Conservation (phyloP, 106 monocot genomes). For the Chionographis japonica region DNA sequence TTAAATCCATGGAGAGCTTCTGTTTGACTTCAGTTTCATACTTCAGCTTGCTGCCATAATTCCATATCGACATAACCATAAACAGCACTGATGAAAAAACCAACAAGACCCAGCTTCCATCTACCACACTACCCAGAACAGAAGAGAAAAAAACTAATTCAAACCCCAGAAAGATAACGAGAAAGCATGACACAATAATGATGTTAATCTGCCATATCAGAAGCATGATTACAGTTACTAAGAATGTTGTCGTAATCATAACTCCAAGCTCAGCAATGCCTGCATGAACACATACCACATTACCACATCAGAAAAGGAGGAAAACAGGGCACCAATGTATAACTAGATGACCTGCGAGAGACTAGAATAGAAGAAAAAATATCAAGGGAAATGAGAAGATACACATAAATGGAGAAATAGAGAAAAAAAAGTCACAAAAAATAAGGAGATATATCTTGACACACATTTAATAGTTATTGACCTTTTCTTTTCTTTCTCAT, state of each 20-base stretch:
- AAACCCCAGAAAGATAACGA: conserved; percentile 51
- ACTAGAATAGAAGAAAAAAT: neutral
- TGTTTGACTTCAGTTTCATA: conserved; percentile 85
- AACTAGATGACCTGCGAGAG: neutral
- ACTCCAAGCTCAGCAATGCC: conserved; percentile 85
- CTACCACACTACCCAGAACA: conserved; percentile 56
- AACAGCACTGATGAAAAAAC: conserved; percentile 61
- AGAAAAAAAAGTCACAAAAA: no score
- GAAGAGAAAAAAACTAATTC: conserved; percentile 78
- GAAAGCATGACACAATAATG: conserved; percentile 38
- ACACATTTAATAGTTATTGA: no score
- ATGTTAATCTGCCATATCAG: conserved; percentile 82
- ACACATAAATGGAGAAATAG: no score
- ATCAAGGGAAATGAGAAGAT: neutral
- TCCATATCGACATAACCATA: conserved; percentile 75
- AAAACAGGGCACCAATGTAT: neutral
- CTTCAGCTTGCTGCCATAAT: conserved; percentile 83
- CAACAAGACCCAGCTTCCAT: conserved; percentile 75
- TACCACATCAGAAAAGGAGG: neutral
- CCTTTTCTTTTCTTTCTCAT: no score
- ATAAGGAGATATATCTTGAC: no score
- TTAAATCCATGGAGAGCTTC: conserved; percentile 73
- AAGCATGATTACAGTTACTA: conserved; percentile 79
- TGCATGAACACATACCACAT: conserved; percentile 21
- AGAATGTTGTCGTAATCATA: conserved; percentile 80